A percentile compares a stretch with the other conserved stretches of the same genome.
Evolutionary conservation across 2,329 filamentous ascomycete genomes (phyloP).

Genomic region (Aplosporella prunicola): DNA sequence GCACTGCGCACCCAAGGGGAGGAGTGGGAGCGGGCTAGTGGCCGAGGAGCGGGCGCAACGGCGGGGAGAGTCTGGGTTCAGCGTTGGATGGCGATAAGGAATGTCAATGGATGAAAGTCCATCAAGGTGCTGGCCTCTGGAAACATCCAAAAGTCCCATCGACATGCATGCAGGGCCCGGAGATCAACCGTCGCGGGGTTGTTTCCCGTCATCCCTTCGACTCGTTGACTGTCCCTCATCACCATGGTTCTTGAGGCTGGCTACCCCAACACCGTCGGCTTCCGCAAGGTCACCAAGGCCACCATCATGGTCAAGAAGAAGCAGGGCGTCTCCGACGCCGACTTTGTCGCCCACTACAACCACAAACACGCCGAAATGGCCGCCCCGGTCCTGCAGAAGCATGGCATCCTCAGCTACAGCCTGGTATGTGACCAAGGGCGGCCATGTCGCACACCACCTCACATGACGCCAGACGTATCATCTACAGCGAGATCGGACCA

Average conservation of each 20-base stretch:
- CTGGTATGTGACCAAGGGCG: slow-evolving; percentile 26
- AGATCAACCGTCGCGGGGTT: too few relatives aligned
- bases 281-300: slow-evolving; percentile 39
- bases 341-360: slow-evolving; percentile 39
- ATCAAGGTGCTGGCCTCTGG: too few relatives aligned
- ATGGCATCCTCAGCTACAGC: slow-evolving; percentile 37
- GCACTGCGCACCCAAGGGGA: too few relatives aligned
- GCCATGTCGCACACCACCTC: not conserved
- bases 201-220: not conserved
- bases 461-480: slow-evolving; percentile 32
- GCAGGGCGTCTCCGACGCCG: slow-evolving; percentile 34
- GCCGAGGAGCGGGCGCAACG: not conserved
- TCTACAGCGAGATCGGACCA: slow-evolving; percentile 34
- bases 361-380: slow-evolving; percentile 35
- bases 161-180: too few relatives aligned
- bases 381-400: slow-evolving; percentile 34
- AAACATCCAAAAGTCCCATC: too few relatives aligned
- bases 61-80: too few relatives aligned
- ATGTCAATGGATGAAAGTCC: too few relatives aligned
- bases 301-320: slow-evolving; percentile 40
- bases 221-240: too few relatives aligned
- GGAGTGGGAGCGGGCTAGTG: too few relatives aligned
- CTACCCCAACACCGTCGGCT: slow-evolving; percentile 35
- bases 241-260: slow-evolving; percentile 36
- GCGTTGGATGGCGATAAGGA: too few relatives aligned